These are phyloP conservation scores for Hymenoscyphus albidus DNA, from an alignment of 2,329 filamentous ascomycete genomes.

Conservation along the genomic window DNA sequence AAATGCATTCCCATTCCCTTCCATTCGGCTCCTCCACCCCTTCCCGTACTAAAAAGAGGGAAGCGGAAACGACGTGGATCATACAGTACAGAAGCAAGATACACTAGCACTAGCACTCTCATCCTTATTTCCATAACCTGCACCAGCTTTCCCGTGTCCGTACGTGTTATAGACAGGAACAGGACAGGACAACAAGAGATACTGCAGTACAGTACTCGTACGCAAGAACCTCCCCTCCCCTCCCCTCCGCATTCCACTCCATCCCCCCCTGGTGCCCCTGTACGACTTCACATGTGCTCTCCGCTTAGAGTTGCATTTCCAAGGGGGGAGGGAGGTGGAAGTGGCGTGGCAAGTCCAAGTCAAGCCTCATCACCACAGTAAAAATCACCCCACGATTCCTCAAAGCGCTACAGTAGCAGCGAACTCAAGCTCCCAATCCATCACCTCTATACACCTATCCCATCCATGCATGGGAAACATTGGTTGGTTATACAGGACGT, in stretches of 20 bases:
- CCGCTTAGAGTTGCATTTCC: not conserved
- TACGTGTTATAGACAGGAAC: not conserved
- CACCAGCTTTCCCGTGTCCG: not conserved
- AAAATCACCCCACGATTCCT: no score
- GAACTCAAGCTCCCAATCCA: no score
- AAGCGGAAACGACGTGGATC: not conserved
- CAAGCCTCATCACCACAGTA: not conserved
- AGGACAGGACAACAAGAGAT: not conserved
- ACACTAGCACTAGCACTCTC: not conserved
- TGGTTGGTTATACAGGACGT: no score
- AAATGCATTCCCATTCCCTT: no score
- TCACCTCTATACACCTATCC: no score
- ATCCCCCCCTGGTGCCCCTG: not conserved
- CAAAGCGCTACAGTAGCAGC: no score
- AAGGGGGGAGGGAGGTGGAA: not conserved
- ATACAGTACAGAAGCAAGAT: not conserved
- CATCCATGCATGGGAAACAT: no score
- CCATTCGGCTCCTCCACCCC: not conserved
- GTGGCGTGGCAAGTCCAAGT: not conserved
- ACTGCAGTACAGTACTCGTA: not conserved
- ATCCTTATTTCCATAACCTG: not conserved
- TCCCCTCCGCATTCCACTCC: not conserved
- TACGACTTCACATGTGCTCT: not conserved
- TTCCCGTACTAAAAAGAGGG: not conserved
- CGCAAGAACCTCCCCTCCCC: not conserved